Conservation (phyloP, 345 rosid genomes). For the Psidium guajava region DNA sequence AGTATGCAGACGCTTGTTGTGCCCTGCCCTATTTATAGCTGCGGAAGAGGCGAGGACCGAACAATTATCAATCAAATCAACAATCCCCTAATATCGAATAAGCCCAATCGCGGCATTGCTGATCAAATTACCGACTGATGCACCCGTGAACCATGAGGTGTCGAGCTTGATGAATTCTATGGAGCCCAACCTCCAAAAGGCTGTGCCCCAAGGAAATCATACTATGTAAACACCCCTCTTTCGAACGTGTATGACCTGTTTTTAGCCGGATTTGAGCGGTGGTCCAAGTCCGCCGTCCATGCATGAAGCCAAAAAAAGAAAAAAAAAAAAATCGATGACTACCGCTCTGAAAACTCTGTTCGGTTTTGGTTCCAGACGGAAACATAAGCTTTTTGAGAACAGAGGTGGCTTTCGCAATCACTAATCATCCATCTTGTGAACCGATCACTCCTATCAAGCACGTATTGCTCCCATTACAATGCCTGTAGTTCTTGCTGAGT, state of each 20-base stretch:
- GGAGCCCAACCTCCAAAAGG: neutral
- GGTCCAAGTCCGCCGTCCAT: neutral
- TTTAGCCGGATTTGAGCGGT: neutral
- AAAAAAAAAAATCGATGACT: neutral
- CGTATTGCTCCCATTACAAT: neutral
- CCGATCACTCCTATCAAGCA: neutral
- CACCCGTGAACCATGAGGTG: neutral
- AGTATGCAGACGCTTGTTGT: no score
- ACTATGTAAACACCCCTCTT: neutral
- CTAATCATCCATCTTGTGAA: neutral
- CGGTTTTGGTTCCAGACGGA: neutral
- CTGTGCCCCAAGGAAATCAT: neutral
- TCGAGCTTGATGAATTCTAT: neutral
- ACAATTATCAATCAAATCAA: neutral
- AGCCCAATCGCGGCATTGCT: accelerated
- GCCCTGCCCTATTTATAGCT: no score
- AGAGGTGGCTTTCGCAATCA: neutral
- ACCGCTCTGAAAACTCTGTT: neutral
- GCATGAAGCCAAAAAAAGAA: neutral
- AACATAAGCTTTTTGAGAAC: neutral
- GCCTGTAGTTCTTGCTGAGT: neutral
- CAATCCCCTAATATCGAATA: neutral
- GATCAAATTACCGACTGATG: accelerated
- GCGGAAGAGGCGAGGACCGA: no score
- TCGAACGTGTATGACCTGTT: neutral